These are phyloP conservation scores for Talaromyces rugulosus DNA, from an alignment of 2,329 filamentous ascomycete species.

Conservation along the genomic window DNA sequence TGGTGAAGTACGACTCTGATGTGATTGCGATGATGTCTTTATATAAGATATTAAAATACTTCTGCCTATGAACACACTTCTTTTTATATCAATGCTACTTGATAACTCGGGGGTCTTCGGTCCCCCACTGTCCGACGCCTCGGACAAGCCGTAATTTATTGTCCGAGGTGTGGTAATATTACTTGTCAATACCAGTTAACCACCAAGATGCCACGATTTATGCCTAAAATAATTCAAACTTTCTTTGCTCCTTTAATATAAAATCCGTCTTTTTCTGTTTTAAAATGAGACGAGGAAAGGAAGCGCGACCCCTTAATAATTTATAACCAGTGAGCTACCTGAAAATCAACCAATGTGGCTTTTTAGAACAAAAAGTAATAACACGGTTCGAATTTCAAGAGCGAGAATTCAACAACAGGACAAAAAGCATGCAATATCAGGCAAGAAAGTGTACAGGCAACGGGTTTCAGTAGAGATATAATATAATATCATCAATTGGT, in stretches of 20 bases:
- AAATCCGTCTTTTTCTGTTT: not conserved
- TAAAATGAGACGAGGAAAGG: not conserved
- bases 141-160: not conserved
- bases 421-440: not conserved
- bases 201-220: not conserved
- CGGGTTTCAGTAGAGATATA: not conserved
- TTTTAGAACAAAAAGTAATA: not conserved
- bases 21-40: too few species aligned
- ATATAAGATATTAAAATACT: too few species aligned
- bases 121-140: too few species aligned
- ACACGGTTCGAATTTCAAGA: not conserved
- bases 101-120: not conserved
- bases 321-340: too few species aligned
- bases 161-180: not conserved
- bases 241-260: not conserved
- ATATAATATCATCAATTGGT: not conserved
- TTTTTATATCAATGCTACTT: not conserved
- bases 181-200: not conserved
- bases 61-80: not conserved
- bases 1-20: too few species aligned
- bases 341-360: not conserved
- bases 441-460: not conserved
- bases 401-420: not conserved
- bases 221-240: not conserved
- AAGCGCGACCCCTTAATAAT: not conserved